phyloP scores from a whole-genome alignment of 257 asterid species.

The Mentha longifolia region DNA sequence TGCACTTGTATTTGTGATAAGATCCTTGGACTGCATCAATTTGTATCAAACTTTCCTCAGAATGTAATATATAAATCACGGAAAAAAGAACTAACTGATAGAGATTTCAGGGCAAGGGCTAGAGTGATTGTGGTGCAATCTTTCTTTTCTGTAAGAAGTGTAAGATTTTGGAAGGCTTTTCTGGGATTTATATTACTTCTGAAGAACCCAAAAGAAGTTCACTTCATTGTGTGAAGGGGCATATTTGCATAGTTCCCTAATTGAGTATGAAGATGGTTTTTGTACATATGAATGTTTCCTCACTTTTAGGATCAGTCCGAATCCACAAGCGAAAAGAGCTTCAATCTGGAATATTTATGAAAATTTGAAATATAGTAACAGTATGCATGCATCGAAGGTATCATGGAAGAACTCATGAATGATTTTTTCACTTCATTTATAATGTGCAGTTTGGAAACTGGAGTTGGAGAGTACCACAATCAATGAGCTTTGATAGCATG shows the following conservation, averaged over 20 bases:
- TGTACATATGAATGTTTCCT: not conserved
- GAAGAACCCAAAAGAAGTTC: not conserved
- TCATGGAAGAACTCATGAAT: not conserved
- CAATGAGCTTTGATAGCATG: slow-evolving; percentile 67
- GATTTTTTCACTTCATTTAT: slow-evolving; percentile 12
- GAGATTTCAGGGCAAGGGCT: not conserved
- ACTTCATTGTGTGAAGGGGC: not conserved
- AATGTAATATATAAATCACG: not conserved
- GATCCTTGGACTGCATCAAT: too few species aligned
- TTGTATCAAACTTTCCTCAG: not conserved
- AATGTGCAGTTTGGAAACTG: slow-evolving; percentile 83
- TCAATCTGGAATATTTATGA: not conserved
- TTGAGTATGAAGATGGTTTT: not conserved
- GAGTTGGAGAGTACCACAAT: slow-evolving; percentile 92
- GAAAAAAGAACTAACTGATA: not conserved
- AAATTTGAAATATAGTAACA: not conserved
- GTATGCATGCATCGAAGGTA: not conserved
- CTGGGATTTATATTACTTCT: not conserved
- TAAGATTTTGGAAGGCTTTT: not conserved
- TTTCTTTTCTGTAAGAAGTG: not conserved
- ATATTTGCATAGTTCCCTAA: not conserved
- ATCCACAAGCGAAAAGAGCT: not conserved
- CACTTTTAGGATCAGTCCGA: not conserved
- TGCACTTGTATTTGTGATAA: not conserved
- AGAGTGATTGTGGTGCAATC: too few species aligned